A percentile compares a stretch with the other conserved stretches of the same genome.
Conservation (phyloP, 768 basidiomycete species). For the Mycena leptocephala region DNA sequence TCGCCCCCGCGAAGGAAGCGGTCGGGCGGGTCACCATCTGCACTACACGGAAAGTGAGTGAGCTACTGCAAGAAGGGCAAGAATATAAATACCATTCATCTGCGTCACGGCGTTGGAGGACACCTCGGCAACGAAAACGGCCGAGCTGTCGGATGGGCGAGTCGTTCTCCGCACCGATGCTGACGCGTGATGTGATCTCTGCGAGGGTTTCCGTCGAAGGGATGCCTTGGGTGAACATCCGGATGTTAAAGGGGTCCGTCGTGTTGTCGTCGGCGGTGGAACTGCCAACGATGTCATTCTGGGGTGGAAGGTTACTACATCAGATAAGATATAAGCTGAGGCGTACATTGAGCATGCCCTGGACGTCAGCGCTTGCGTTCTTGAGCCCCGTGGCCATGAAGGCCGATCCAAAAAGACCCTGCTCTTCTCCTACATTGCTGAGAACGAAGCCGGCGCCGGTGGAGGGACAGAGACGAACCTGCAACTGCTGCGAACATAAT, state of each 20-base stretch:
- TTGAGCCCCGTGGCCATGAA: slow-evolving; percentile 63
- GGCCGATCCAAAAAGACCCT: slow-evolving; percentile 64
- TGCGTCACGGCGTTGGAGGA: slow-evolving; percentile 62
- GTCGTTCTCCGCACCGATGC: slow-evolving; percentile 69
- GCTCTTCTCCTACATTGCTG: slow-evolving; percentile 61
- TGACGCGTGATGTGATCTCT: slow-evolving; percentile 50
- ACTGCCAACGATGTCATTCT: slow-evolving; percentile 71
- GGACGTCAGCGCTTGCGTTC: slow-evolving; percentile 62
- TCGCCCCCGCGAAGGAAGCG: slow-evolving; percentile 73
- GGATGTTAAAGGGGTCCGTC: slow-evolving; percentile 63
- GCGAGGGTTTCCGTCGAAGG: slow-evolving; percentile 60
- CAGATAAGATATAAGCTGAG: background rate
- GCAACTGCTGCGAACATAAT: slow-evolving; percentile 63
- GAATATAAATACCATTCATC: slow-evolving; percentile 62
- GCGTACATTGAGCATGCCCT: slow-evolving; percentile 65
- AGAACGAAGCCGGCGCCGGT: background rate
- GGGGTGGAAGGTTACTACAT: background rate
- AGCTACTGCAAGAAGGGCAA: background rate
- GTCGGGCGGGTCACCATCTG: slow-evolving; percentile 67
- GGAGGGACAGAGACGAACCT: slow-evolving; percentile 41
- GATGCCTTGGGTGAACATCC: slow-evolving; percentile 69
- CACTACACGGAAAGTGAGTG: slow-evolving; percentile 48
- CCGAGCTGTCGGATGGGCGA: slow-evolving; percentile 67
- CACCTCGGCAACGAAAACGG: slow-evolving; percentile 68
- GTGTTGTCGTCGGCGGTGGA: slow-evolving; percentile 65